Conservation (phyloP, 1,139 yeast genomes). For the Kurtzmaniella natalensis region DNA sequence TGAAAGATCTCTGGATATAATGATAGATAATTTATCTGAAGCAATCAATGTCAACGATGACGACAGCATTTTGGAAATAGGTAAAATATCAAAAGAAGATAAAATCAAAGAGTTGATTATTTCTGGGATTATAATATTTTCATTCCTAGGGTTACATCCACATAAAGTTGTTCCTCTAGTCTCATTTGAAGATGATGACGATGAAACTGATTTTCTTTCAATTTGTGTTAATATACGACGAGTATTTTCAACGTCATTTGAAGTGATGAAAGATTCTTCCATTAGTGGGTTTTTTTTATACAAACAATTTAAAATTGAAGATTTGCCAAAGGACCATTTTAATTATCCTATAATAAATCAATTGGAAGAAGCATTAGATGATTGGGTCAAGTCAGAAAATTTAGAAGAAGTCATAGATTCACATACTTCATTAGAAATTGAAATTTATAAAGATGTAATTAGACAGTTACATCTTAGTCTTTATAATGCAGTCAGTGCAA, state of each 20-base stretch:
- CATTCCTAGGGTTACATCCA: conserved; percentile 30
- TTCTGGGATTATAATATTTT: conserved; percentile 21
- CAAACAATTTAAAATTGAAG: conserved; percentile 4
- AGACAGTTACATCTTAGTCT: conserved; percentile 13
- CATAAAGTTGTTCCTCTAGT: conserved; percentile 26
- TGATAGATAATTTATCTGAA: neutral
- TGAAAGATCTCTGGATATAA: neutral
- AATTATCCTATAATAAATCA: conserved; percentile 15
- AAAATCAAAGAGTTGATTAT: conserved; percentile 14
- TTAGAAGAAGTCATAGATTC: conserved; percentile 8
- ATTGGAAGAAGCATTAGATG: conserved; percentile 9
- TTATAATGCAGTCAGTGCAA: conserved; percentile 12
- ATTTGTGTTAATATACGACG: conserved; percentile 17
- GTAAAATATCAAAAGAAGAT: neutral
- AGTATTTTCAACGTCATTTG: conserved; percentile 11
- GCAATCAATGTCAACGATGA: too few species aligned
- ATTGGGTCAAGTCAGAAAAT: conserved; percentile 6
- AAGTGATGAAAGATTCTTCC: conserved; percentile 12
- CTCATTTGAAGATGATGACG: conserved; percentile 13
- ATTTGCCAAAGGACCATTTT: neutral
- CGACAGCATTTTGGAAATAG: too few species aligned
- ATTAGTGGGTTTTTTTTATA: conserved; percentile 13
- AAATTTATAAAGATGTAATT: conserved; percentile 11
- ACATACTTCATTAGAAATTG: conserved; percentile 7
- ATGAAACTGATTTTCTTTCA: conserved; percentile 17